Conservation (phyloP, 257 asterid species). For the Parsonsia alboflavescens region DNA sequence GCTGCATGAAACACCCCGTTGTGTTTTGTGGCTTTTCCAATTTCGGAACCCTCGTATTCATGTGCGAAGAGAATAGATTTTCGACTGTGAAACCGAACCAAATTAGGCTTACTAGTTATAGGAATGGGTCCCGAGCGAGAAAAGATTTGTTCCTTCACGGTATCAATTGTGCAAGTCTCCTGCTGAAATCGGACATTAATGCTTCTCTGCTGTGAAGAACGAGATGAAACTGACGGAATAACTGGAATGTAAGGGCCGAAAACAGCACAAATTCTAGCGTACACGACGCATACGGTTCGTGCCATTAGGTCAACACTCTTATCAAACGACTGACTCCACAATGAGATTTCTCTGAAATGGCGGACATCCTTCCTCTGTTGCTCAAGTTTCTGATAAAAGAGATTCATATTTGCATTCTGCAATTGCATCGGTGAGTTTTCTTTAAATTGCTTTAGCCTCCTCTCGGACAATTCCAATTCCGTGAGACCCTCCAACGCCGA, state of each 20-base stretch:
- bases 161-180: constrained; percentile 14
- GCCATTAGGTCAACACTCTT: constrained; percentile 56
- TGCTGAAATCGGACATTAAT: constrained; percentile 5
- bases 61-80: constrained; percentile 23
- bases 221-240: constrained; percentile 19
- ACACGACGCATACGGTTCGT: constrained; percentile 38
- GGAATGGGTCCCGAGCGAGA: constrained; percentile 52
- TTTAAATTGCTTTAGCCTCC: constrained; percentile 40
- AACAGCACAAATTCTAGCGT: constrained; percentile 44
- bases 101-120: constrained; percentile 26
- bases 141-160: constrained; percentile 27
- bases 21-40: background rate
- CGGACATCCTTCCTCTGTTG: constrained; percentile 55
- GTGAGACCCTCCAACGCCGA: constrained; percentile 44
- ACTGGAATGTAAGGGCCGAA: constrained; percentile 35
- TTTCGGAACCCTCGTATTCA: constrained; percentile 22
- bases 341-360: constrained; percentile 41
- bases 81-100: constrained; percentile 59
- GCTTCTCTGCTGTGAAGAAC: constrained; percentile 18
- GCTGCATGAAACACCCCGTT: constrained; percentile 59
- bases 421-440: constrained; percentile 19
- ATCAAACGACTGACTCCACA: constrained; percentile 66
- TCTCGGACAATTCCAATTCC: constrained; percentile 51
- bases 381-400: constrained; percentile 40
- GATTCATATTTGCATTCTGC: constrained; percentile 30